Conservation (phyloP, 192 early-diverging fungal genomes). For the Backusella luteola region DNA sequence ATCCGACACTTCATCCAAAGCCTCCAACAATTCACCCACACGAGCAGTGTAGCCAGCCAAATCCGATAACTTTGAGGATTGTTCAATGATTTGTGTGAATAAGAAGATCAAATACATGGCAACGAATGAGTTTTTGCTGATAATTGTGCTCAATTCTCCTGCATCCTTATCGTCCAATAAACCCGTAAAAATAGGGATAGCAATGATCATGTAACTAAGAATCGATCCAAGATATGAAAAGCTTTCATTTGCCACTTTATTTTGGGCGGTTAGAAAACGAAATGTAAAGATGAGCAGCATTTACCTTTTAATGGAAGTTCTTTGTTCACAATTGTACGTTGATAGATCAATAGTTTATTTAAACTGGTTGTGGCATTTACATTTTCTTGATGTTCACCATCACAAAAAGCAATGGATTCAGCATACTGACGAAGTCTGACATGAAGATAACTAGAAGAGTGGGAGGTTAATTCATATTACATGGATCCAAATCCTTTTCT, state of each 20-base stretch:
- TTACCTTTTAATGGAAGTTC: slow-evolving; percentile 49
- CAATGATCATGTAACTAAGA: slow-evolving; percentile 77
- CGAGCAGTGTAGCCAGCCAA: slow-evolving; percentile 83
- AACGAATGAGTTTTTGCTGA: slow-evolving; percentile 80
- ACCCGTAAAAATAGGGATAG: slow-evolving; percentile 81
- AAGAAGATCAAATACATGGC: slow-evolving; percentile 83
- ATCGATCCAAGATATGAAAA: slow-evolving; percentile 79
- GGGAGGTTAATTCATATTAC: background rate
- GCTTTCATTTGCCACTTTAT: slow-evolving; percentile 53
- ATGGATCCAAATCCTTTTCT: too few relatives aligned
- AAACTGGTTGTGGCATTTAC: slow-evolving; percentile 53
- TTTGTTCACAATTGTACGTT: slow-evolving; percentile 57
- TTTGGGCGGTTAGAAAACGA: background rate
- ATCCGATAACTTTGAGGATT: slow-evolving; percentile 67
- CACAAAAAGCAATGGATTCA: slow-evolving; percentile 79
- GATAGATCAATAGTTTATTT: slow-evolving; percentile 48
- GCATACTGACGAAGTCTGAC: slow-evolving; percentile 70
- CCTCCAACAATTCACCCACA: slow-evolving; percentile 78
- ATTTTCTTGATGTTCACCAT: slow-evolving; percentile 71
- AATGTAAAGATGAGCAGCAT: background rate
- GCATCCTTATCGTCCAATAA: slow-evolving; percentile 67
- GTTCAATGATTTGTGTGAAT: slow-evolving; percentile 71
- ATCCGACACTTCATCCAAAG: slow-evolving; percentile 52
- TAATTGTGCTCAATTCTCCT: slow-evolving; percentile 70
- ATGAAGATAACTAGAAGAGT: slow-evolving; percentile 55